A percentile compares a stretch with the other conserved stretches of the same genome.
Evolutionary conservation across 2,329 filamentous ascomycete species (phyloP).

Genomic region (Trichoderma lentiforme): DNA sequence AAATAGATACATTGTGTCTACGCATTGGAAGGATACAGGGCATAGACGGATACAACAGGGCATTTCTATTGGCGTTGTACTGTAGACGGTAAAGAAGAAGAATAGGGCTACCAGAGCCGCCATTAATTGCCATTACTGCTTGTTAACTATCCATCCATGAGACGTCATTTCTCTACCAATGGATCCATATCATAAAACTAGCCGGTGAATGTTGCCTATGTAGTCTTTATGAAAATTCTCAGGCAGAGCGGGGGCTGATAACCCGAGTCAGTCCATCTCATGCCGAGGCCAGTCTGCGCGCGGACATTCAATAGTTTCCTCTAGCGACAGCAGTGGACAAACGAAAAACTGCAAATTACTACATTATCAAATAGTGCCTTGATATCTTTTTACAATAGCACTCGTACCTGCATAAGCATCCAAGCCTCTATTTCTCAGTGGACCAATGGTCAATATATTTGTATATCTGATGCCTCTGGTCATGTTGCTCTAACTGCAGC

Average conservation of each 20-base stretch:
- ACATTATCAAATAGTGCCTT: background rate
- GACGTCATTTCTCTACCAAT: background rate
- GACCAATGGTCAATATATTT: background rate
- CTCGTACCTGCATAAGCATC: background rate
- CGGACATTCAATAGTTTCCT: background rate
- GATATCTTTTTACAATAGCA: background rate
- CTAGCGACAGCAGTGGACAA: background rate
- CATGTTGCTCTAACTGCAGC: background rate
- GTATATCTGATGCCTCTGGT: background rate
- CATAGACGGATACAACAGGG: background rate
- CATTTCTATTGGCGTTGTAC: background rate
- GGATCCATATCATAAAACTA: background rate
- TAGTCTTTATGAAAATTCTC: background rate
- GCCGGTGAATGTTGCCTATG: background rate
- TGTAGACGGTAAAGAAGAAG: background rate
- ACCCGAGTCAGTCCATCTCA: background rate
- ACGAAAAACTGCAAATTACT: background rate
- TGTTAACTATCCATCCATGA: background rate
- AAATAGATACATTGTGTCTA: background rate
- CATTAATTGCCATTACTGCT: background rate
- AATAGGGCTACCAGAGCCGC: background rate
- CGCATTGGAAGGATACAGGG: background rate
- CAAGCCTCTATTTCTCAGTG: background rate
- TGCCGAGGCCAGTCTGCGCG: background rate
- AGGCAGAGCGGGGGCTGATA: background rate